Percentiles rank a stretch among this genome's conserved stretches.
These are phyloP conservation scores for Cryphonectria naterciae DNA, from an alignment of 2,329 filamentous ascomycete genomes.

Conservation along the genomic window DNA sequence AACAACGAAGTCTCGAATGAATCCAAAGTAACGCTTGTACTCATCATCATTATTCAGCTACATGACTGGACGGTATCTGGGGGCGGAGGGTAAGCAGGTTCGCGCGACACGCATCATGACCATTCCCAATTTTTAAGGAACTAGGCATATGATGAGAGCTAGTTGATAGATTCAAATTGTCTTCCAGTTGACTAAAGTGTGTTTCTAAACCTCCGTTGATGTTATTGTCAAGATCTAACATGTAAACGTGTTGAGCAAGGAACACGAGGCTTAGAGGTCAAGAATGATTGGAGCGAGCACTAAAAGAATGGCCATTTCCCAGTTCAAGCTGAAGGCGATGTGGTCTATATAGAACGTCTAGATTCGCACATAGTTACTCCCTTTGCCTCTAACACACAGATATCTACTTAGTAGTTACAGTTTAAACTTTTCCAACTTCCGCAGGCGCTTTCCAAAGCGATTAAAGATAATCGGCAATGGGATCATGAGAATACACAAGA, in stretches of 20 bases:
- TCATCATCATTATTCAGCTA: not conserved
- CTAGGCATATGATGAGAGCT: not conserved
- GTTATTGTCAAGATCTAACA: not conserved
- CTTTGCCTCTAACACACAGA: too few species aligned
- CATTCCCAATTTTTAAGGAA: not conserved
- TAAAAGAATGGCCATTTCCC: too few species aligned
- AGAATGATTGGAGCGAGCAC: too few species aligned
- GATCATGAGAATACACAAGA: slow-evolving; percentile 32
- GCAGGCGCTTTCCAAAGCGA: slow-evolving; percentile 17
- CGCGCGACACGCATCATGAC: not conserved
- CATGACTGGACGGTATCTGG: not conserved
- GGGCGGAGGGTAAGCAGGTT: not conserved
- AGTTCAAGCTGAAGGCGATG: too few species aligned
- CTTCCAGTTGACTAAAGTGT: not conserved
- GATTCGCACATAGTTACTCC: too few species aligned
- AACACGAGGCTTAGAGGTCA: not conserved
- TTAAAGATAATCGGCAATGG: slow-evolving; percentile 26
- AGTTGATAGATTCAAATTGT: not conserved
- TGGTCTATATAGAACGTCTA: too few species aligned
- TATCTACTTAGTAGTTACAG: slow-evolving; percentile 11
- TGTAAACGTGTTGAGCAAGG: not conserved
- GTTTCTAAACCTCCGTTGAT: not conserved
- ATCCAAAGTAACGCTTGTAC: not conserved
- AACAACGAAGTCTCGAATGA: not conserved
- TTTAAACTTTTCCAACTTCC: slow-evolving; percentile 22